Evolutionary conservation across 345 rosid genomes (phyloP), one percentile per base, ranked within the genome.

Genomic region (Sonneratia alba): DNA sequence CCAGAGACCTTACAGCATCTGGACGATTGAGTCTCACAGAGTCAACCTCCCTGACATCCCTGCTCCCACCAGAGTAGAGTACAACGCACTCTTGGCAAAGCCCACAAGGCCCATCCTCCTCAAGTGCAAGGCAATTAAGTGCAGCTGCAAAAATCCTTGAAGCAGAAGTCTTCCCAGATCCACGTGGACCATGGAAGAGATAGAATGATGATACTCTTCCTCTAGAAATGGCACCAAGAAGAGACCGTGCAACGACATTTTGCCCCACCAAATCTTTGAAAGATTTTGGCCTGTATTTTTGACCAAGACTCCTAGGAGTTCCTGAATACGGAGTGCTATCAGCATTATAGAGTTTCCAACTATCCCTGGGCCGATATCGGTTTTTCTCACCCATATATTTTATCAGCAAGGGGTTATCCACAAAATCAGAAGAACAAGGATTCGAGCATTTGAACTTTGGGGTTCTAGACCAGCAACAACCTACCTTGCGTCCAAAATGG

Each of bases 181-280:
- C 99, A 53, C 91, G 97, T 75, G 97, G 97, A 53, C 99, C 99
- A 37, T 92, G 89, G 70, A 95, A 92, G 36, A 95, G 91, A 77
- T 95, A 89, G 10, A 89, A 64, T 37, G 97, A 85, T 67, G 97
- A 67, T 76, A 92, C 77, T 81, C 87, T 87, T 59, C 91, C 96
- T 71, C 83, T 87, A 56, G 89, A 81, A 68, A 95, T 78, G 67
- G 96, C 94, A 84, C 86, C 80, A 78, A 89, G 76, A 69, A 95
- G 90, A 79, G 97, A 87, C 78, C 81, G 86, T 61, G 83, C 90
- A 3, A 90, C 92, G 2, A 89, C 87, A 75, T 83, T 83, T 80
- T 95, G 99, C 75, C 99, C 99, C 19, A 92, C 88, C 81, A 95
- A 74, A 73, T 92, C 99, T 51, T 86, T 75, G 67, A 95, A 92